Evolutionary conservation across 2,329 filamentous ascomycete genomes (phyloP), one percentile per base, ranked within the genome.

Genomic region (Cladophialophora carrionii): DNA sequence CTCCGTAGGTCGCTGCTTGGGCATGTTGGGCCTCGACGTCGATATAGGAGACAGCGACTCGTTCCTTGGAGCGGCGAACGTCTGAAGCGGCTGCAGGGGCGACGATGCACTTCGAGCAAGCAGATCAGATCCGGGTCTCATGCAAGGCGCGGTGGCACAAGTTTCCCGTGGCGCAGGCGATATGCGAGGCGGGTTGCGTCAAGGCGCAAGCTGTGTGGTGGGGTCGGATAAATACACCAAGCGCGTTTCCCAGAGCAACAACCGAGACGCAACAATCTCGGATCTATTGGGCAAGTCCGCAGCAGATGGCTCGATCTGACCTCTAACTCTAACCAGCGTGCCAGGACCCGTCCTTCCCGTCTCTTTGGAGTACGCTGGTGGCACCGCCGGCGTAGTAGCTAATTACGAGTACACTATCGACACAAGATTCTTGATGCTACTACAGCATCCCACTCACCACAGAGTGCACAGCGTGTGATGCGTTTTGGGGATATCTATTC

Each of bases 101-200:
- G 22, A 26, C 9, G 56, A 26, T 29, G 22, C 4, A n/a, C 24
- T n/a, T 29, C 24, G 48, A 29, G 24, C 52, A 54, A 32, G 24
- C 52, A 31, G 52, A 54, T 29, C 52, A 54, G 29, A 32, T 54
- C 17, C 31, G 26, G n/a, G 29, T 57, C 60, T 57, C 63, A 65
- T 59, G 63, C 58, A 65, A 62, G 59, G 54, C 26, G 48, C 37
- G 14, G 37, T 49, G 37, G 34, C 14, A 61, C 41, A 29, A 10
- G 41, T n/a, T 37, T 29, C 24, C n/a, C 43, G 31, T 57, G 52
- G 62, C 34, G 51, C 46, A 54, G 57, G 20, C 32, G 31, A 46
- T 53, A 52, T 51, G 43, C 46, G 52, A 63, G 54, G 46, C 56
- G 56, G 34, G 55, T 59, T 58, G 61, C 61, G 61, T 63, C 61